Evolutionary conservation across 2,329 filamentous ascomycete species (phyloP).

Genomic region (Microsporum canis): DNA sequence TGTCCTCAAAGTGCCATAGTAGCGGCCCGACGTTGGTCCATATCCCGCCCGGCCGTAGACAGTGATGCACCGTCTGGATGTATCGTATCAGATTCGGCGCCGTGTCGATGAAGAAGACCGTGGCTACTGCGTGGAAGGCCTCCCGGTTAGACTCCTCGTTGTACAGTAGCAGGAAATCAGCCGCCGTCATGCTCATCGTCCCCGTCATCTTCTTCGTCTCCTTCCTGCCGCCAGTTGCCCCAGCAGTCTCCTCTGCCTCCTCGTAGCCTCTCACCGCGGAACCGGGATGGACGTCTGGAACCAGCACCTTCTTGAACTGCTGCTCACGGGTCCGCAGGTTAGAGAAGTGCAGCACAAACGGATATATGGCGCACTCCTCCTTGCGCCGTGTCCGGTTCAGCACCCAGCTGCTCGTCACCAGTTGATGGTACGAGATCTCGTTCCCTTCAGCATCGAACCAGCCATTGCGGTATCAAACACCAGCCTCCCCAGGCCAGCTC

Average conservation of each 20-base stretch:
- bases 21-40: slow-evolving; percentile 86
- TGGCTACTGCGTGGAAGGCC: slow-evolving; percentile 69
- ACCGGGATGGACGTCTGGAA: slow-evolving; percentile 72
- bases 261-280: slow-evolving; percentile 36
- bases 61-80: slow-evolving; percentile 68
- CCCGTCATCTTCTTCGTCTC: slow-evolving; percentile 35
- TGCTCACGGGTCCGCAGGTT: slow-evolving; percentile 65
- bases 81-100: slow-evolving; percentile 88
- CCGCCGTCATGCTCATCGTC: slow-evolving; percentile 82
- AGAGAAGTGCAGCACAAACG: slow-evolving; percentile 79
- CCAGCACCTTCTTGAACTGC: slow-evolving; percentile 59
- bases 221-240: neutral
- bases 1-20: slow-evolving; percentile 89
- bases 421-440: slow-evolving; percentile 91
- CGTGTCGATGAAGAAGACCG: slow-evolving; percentile 94
- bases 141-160: slow-evolving; percentile 49
- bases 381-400: slow-evolving; percentile 44
- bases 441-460: slow-evolving; percentile 73
- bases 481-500: slow-evolving; percentile 75
- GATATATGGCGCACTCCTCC: slow-evolving; percentile 61
- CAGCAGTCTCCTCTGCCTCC: neutral
- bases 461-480: slow-evolving; percentile 72
- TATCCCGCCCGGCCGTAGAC: slow-evolving; percentile 64
- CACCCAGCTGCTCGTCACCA: slow-evolving; percentile 64
- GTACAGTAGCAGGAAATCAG: slow-evolving; percentile 87